Conservation (phyloP, 768 basidiomycete species). For the Pleurotus salmoneostramineus region DNA sequence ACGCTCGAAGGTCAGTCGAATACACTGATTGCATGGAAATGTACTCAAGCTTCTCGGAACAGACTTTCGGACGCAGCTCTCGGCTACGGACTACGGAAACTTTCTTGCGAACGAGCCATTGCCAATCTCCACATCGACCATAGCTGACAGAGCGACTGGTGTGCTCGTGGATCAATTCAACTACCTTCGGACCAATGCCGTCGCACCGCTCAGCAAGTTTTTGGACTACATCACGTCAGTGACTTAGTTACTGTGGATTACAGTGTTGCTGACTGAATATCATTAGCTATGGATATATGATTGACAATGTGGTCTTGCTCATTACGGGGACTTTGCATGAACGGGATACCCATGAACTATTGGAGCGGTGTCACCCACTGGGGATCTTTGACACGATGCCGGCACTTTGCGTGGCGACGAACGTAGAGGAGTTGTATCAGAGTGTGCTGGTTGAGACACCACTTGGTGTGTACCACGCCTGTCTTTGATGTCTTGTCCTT, state of each 20-base stretch:
- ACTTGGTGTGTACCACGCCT: conserved; percentile 57
- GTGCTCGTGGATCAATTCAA: conserved; percentile 97
- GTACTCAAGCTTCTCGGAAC: conserved; percentile 4
- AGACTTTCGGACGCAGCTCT: conserved; percentile 96
- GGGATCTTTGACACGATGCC: conserved; percentile 99
- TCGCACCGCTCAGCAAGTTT: conserved; percentile 87
- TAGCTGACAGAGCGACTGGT: conserved; percentile 95
- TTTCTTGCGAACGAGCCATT: conserved; percentile 96
- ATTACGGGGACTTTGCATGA: conserved; percentile 98
- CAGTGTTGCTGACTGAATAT: conserved; percentile 10
- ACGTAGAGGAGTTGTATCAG: conserved; percentile 96
- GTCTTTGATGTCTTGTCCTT: conserved; percentile 1
- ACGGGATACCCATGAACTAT: conserved; percentile 92
- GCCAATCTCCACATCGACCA: conserved; percentile 90
- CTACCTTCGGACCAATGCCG: conserved; percentile 86
- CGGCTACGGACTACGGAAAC: conserved; percentile 96
- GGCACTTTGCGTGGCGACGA: conserved; percentile 97
- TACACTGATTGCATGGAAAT: background rate
- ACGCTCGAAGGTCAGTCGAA: conserved; percentile 76
- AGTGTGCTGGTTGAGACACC: conserved; percentile 97
- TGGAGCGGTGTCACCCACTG: conserved; percentile 95
- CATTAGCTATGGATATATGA: conserved; percentile 95
- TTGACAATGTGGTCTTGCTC: conserved; percentile 96
- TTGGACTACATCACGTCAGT: conserved; percentile 96
- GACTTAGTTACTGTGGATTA: background rate